A percentile compares a stretch with the other conserved stretches of the same genome.
phyloP scores from a whole-genome alignment of 2,329 filamentous ascomycete genomes.

The Hyphodiscus sp. region DNA sequence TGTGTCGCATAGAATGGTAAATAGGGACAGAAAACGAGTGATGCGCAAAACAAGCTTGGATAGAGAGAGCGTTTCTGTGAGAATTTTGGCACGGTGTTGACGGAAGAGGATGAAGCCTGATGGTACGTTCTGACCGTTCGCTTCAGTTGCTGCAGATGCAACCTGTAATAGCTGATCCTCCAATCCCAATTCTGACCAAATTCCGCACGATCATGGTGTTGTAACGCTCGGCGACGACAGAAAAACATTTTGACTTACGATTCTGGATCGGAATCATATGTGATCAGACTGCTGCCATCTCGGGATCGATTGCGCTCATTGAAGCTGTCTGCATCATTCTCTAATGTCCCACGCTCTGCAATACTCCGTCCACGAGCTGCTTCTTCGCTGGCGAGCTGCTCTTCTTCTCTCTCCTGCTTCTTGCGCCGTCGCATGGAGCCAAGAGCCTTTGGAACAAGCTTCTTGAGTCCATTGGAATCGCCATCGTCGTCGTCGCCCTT shows the following conservation, averaged over 20 bases:
- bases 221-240: conserved; percentile 8
- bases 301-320: conserved; percentile 8
- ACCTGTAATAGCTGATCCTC: neutral
- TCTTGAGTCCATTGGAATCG: conserved; percentile 36
- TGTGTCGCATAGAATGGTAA: neutral
- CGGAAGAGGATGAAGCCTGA: conserved; percentile 11
- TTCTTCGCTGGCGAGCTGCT: conserved; percentile 29
- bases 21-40: conserved; percentile 1
- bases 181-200: neutral
- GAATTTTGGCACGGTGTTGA: neutral
- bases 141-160: conserved; percentile 3
- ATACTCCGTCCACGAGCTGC: conserved; percentile 29
- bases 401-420: conserved; percentile 39
- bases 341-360: conserved; percentile 28
- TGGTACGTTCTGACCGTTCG: conserved; percentile 10
- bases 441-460: conserved; percentile 48
- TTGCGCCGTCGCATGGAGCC: conserved; percentile 42
- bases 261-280: conserved; percentile 29
- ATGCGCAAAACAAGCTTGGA: conserved; percentile 8
- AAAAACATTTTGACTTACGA: conserved; percentile 26
- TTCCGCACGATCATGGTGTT: neutral
- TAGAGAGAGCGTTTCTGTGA: neutral
- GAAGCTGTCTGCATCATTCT: conserved; percentile 16
- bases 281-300: conserved; percentile 26
- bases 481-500: conserved; percentile 20